Evolutionary conservation across 768 basidiomycete genomes (phyloP).

Genomic region (Hygrophoropsis aurantiaca): DNA sequence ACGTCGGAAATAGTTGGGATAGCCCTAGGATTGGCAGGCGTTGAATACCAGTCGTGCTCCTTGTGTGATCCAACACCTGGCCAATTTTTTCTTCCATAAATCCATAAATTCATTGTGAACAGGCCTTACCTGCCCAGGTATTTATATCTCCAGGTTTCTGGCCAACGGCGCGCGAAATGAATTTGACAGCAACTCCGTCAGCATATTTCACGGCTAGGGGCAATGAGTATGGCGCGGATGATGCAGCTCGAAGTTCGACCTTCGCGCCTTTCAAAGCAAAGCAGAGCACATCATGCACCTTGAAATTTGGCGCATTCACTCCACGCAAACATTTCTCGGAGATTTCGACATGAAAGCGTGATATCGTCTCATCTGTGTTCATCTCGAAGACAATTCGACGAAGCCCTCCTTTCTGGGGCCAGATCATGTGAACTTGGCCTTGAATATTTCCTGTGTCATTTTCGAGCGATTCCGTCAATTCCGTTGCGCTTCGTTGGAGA

Average conservation of each 20-base stretch:
- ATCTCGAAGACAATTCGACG: constrained; percentile 32
- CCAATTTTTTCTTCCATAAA: constrained; percentile 1
- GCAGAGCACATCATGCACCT: constrained; percentile 41
- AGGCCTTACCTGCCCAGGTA: constrained; percentile 40
- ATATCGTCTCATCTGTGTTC: constrained; percentile 9
- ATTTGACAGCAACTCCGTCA: constrained; percentile 43
- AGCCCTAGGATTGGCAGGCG: constrained; percentile 16
- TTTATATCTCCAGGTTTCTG: constrained; percentile 34
- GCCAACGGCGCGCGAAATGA: constrained; percentile 30
- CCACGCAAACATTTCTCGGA: constrained; percentile 29
- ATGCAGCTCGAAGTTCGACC: constrained; percentile 28
- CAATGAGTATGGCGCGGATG: constrained; percentile 31
- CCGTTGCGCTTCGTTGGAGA: constrained; percentile 28
- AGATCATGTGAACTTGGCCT: constrained; percentile 45
- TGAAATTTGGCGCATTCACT: constrained; percentile 38
- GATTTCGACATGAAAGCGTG: constrained; percentile 41
- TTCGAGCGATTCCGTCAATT: constrained; percentile 29
- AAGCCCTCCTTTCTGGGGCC: constrained; percentile 31
- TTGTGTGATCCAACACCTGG: background rate
- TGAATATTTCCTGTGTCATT: constrained; percentile 40
- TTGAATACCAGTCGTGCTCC: constrained; percentile 29
- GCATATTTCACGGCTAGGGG: constrained; percentile 42
- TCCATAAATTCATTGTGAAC: too few relatives aligned
- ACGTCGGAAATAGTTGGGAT: constrained; percentile 12
- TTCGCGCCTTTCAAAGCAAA: constrained; percentile 47